Percentiles rank a stretch among this genome's conserved stretches.
Conservation (phyloP, 2,329 filamentous ascomycete genomes). For the Penicillium sp. region DNA sequence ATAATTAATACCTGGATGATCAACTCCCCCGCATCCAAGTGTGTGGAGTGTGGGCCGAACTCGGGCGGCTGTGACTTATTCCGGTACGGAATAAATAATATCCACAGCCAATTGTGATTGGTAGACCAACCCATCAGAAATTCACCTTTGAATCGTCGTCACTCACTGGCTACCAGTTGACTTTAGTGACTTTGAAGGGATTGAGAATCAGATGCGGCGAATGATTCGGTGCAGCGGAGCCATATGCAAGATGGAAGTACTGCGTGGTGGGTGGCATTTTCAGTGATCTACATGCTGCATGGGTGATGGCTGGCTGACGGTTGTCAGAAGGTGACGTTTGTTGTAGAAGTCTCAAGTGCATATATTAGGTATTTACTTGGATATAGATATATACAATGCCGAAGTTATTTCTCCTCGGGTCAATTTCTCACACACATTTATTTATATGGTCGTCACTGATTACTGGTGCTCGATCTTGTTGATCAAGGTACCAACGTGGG, state of each 20-base stretch:
- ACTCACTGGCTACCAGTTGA: neutral
- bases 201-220: too few species aligned
- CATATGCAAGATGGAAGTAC: neutral
- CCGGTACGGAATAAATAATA: conserved; percentile 21
- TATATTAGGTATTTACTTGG: neutral
- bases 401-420: neutral
- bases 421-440: neutral
- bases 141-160: neutral
- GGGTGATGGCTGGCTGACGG: neutral
- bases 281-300: neutral
- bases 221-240: too few species aligned
- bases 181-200: neutral
- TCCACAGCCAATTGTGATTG: conserved; percentile 10
- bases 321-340: neutral
- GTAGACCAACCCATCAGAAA: neutral
- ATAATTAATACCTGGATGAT: neutral
- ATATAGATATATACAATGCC: neutral
- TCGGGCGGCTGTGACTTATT: conserved; percentile 11
- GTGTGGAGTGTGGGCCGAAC: neutral
- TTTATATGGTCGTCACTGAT: neutral
- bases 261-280: neutral
- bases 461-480: conserved; percentile 44
- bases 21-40: neutral
- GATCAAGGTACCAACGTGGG: conserved; percentile 51
- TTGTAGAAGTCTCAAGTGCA: neutral